These are phyloP conservation scores for Asterella californica DNA, from an alignment of 225 moss, liverwort and hornwort species.

Conservation along the genomic window DNA sequence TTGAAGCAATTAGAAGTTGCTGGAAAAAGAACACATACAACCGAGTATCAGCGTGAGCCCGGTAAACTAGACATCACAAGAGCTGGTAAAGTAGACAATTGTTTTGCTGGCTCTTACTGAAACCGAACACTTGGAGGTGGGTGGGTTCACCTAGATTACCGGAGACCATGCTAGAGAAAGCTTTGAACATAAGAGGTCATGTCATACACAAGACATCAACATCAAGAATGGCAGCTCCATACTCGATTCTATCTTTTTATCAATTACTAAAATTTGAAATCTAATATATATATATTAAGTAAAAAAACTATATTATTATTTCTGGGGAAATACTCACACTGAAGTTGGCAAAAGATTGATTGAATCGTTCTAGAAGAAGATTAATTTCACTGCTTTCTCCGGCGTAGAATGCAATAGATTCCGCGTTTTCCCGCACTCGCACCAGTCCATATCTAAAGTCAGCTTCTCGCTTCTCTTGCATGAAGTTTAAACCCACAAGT, in stretches of 20 bases:
- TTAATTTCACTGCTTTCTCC: constrained; percentile 51
- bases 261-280: too few species aligned
- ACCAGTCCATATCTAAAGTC: constrained; percentile 58
- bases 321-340: constrained; percentile 29
- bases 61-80: background rate
- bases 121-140: background rate
- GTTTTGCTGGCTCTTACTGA: background rate
- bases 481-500: constrained; percentile 52
- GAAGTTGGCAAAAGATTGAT: constrained; percentile 50
- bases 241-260: too few species aligned
- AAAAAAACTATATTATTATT: too few species aligned
- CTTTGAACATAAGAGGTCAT: too few species aligned
- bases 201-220: too few species aligned
- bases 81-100: background rate
- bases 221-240: too few species aligned
- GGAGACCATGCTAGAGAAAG: too few species aligned
- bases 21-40: constrained; percentile 23
- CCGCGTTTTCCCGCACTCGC: constrained; percentile 57
- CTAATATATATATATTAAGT: too few species aligned
- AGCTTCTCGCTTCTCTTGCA: constrained; percentile 60
- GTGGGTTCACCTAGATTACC: too few species aligned
- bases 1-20: constrained; percentile 44
- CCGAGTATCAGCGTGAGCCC: background rate
- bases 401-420: constrained; percentile 57
- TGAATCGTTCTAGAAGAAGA: constrained; percentile 52